Evolutionary conservation across 2,329 filamentous ascomycete species (phyloP), one percentile per base, ranked within the genome.

Genomic region (Fusarium aywerte): DNA sequence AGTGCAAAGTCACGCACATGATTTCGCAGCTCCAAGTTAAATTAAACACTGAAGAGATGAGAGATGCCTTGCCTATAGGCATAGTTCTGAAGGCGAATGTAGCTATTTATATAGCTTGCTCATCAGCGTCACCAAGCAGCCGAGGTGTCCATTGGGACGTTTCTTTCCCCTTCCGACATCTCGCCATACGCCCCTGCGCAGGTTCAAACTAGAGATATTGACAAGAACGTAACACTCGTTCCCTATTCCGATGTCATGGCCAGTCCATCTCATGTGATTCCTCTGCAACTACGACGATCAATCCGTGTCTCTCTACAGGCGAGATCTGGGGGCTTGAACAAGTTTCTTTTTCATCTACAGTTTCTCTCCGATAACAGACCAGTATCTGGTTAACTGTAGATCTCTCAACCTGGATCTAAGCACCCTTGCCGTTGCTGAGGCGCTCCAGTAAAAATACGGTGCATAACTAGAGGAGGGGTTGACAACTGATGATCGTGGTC

Each of bases 381-480:
- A 38, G 43, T 29, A 39, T 52, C 29, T 38, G n/a, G 29, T 57
- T 33, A 42, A 38, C 20, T 35, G 65, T 43, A 47, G 49, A 67
- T 67, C 65, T 29, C 32, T 20, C 23, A 21, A 32, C 29, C 38
- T 29, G 21, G 60, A 27, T 44, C 51, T 32, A 3, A n/a, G 15
- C 20, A 66, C 64, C 65, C 65, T 47, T 68, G 65, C 27, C 32
- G 15, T 15, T 29, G 18, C 39, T 36, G 59, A 68, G 65, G 65
- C 55, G 65, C 65, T 68, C 65, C 65, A 68, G 55, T 68, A 20
- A 61, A 39, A 50, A 36, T 38, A 27, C 21, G 33, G 65, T 65
- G 65, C 65, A 57, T 68, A 68, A 68, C 16, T 33, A 12, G 12
- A 55, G 55, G 58, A 68, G 59, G 64, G 65, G 47, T 32, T 35